Conservation (phyloP, 164 flowering plant genomes). For the Dillenia suffruticosa region DNA sequence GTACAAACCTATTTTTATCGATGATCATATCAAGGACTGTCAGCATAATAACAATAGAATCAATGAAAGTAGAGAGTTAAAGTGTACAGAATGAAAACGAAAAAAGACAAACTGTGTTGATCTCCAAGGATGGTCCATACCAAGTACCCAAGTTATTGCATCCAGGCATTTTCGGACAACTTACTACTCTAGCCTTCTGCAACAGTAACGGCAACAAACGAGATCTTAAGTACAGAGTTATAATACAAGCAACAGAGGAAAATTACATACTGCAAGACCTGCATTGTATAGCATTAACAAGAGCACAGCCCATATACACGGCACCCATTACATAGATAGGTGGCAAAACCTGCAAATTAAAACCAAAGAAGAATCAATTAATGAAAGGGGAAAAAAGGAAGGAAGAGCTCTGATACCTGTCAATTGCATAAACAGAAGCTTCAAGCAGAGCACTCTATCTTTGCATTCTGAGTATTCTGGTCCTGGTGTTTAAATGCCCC, state of each 20-base stretch:
- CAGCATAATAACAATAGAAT: too few relatives aligned
- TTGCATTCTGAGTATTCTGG: too few relatives aligned
- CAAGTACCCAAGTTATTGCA: slow-evolving; percentile 93
- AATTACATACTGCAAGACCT: slow-evolving; percentile 35
- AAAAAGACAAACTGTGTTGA: slow-evolving; percentile 70
- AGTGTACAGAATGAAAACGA: too few relatives aligned
- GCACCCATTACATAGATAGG: slow-evolving; percentile 99
- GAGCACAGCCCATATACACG: slow-evolving; percentile 94
- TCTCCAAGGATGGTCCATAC: slow-evolving; percentile 96
- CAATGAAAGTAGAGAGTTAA: too few relatives aligned
- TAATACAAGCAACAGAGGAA: slow-evolving; percentile 4
- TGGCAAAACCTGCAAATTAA: slow-evolving; percentile 59
- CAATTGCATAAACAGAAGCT: too few relatives aligned
- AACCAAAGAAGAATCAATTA: too few relatives aligned
- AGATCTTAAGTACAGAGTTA: not conserved
- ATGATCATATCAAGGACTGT: too few relatives aligned
- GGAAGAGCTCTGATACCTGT: too few relatives aligned
- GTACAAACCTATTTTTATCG: too few relatives aligned
- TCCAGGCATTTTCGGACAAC: slow-evolving; percentile 85
- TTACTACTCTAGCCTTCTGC: slow-evolving; percentile 77
- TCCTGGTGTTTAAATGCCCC: too few relatives aligned
- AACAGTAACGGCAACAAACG: not conserved
- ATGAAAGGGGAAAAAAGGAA: too few relatives aligned
- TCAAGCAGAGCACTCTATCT: too few relatives aligned
- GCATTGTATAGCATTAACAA: slow-evolving; percentile 81